Evolutionary conservation across 1,139 yeast genomes (phyloP).

Genomic region (Zhuliangozyma parablackwelliae): DNA sequence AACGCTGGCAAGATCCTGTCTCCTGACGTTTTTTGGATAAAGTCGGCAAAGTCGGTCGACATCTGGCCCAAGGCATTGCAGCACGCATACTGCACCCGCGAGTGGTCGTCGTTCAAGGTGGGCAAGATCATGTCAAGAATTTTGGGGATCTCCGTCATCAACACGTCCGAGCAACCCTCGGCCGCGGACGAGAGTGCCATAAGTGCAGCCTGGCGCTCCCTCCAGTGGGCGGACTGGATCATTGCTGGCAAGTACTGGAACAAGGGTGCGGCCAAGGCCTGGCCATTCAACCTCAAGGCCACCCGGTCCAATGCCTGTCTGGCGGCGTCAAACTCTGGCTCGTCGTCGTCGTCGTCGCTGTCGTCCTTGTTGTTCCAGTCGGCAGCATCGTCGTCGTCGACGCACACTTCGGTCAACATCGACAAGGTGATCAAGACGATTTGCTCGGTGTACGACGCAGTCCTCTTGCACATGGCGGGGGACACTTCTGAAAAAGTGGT

Average conservation of each 20-base stretch:
- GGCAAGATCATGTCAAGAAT: slow-evolving; percentile 84
- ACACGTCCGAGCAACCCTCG: slow-evolving; percentile 91
- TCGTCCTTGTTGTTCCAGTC: slow-evolving; percentile 84
- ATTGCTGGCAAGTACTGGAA: slow-evolving; percentile 83
- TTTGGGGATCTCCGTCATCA: slow-evolving; percentile 76
- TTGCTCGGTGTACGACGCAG: slow-evolving; percentile 65
- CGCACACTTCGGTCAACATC: slow-evolving; percentile 90
- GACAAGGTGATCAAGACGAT: slow-evolving; percentile 72
- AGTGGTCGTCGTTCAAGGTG: slow-evolving; percentile 72
- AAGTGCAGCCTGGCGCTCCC: slow-evolving; percentile 93
- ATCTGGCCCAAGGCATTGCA: slow-evolving; percentile 97
- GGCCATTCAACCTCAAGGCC: slow-evolving; percentile 78
- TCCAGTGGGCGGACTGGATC: slow-evolving; percentile 76
- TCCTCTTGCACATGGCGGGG: slow-evolving; percentile 90
- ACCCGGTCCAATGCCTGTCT: slow-evolving; percentile 91
- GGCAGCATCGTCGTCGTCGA: slow-evolving; percentile 81
- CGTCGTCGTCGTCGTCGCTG: slow-evolving; percentile 78
- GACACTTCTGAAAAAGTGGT: slow-evolving; percentile 91
- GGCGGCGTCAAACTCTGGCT: slow-evolving; percentile 85
- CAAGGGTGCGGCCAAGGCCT: slow-evolving; percentile 75
- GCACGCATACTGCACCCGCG: slow-evolving; percentile 95
- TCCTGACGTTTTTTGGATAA: slow-evolving; percentile 78
- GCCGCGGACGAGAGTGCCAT: slow-evolving; percentile 97
- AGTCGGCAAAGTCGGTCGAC: slow-evolving; percentile 94
- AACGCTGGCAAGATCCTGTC: slow-evolving; percentile 80